A percentile compares a stretch with the other conserved stretches of the same genome.
Evolutionary conservation across 441 rosid genomes (phyloP).

Genomic region (Populus hybrid): DNA sequence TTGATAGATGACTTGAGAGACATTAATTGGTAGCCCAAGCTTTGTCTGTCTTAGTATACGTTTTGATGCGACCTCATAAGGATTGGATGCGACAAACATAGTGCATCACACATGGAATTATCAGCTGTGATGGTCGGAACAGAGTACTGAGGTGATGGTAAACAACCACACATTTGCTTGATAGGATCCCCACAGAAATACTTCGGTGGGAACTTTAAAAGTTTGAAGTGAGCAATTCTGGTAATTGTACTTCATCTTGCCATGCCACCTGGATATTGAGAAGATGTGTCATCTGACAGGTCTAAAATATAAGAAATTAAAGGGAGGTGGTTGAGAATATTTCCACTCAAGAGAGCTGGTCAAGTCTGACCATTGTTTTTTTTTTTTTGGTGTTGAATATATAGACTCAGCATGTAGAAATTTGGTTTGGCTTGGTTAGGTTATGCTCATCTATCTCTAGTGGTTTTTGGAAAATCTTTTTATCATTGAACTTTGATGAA

Average conservation of each 20-base stretch:
- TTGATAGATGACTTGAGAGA: background rate
- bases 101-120: background rate
- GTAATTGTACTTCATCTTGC: background rate
- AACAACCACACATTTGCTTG: background rate
- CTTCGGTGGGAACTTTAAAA: background rate
- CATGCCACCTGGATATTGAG: background rate
- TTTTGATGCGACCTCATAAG: background rate
- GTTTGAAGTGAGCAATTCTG: background rate
- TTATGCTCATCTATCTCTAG: background rate
- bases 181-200: background rate
- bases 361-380: background rate
- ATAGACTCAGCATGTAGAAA: background rate
- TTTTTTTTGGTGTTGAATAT: background rate
- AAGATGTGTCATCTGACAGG: background rate
- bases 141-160: background rate
- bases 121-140: background rate
- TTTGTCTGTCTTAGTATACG: background rate
- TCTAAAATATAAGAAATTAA: background rate
- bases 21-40: background rate
- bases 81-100: background rate
- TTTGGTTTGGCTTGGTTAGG: background rate
- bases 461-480: background rate
- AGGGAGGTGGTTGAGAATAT: background rate
- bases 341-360: background rate
- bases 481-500: background rate